A percentile compares a stretch with the other conserved stretches of the same genome.
Evolutionary conservation across 805 yeast genomes (phyloP).

Genomic region (Wickerhamomyces chambardii): DNA sequence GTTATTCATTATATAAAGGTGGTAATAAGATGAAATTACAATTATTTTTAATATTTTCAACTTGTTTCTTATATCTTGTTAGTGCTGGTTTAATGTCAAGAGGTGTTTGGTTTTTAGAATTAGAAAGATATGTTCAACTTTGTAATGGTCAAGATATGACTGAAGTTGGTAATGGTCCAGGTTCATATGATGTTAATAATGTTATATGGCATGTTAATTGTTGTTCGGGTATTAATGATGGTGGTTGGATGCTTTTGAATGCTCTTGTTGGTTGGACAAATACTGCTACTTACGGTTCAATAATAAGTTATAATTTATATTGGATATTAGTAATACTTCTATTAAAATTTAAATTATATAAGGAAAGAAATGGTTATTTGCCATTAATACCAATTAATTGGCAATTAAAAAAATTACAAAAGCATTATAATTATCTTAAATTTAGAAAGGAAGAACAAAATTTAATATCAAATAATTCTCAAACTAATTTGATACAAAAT

Average conservation of each 20-base stretch:
- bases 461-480: no score
- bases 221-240: slow-evolving; percentile 86
- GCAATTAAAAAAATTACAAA: slow-evolving; percentile 47
- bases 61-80: slow-evolving; percentile 76
- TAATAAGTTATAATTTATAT: slow-evolving; percentile 59
- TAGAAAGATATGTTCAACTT: slow-evolving; percentile 60
- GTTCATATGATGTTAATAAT: slow-evolving; percentile 71
- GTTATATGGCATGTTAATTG: slow-evolving; percentile 94
- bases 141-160: slow-evolving; percentile 80
- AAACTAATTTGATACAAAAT: no score
- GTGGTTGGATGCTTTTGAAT: slow-evolving; percentile 86
- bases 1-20: slow-evolving; percentile 60
- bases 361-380: slow-evolving; percentile 49
- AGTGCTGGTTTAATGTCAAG: slow-evolving; percentile 84
- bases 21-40: slow-evolving; percentile 75
- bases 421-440: slow-evolving; percentile 16
- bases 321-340: slow-evolving; percentile 50
- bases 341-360: slow-evolving; percentile 36
- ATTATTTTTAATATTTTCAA: slow-evolving; percentile 62
- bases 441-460: no score
- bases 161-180: slow-evolving; percentile 89
- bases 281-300: slow-evolving; percentile 87
- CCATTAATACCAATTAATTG: slow-evolving; percentile 55
- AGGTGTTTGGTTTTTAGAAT: slow-evolving; percentile 87
- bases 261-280: slow-evolving; percentile 93